Percentiles rank a stretch among this genome's conserved stretches.
Conservation (phyloP, 495 filamentous ascomycete species). For the Lasiosphaeria miniovina region DNA sequence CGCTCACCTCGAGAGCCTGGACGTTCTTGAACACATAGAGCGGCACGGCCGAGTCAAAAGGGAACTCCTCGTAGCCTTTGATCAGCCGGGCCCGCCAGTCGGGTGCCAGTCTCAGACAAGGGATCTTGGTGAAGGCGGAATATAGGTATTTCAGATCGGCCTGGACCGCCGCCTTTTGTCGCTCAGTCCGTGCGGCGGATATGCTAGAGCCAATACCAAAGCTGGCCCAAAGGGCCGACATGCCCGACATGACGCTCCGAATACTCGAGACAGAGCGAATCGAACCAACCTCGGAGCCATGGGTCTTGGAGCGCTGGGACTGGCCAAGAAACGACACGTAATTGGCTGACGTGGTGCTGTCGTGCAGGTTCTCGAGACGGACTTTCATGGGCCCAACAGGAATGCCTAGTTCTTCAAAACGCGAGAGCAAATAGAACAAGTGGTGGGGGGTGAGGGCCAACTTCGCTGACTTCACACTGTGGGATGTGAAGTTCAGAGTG, state of each 20-base stretch:
- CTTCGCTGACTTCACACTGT: constrained; percentile 81
- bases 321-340: constrained; percentile 95
- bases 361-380: constrained; percentile 88
- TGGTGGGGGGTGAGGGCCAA: constrained; percentile 95
- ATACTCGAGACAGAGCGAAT: constrained; percentile 96
- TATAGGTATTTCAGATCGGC: constrained; percentile 93
- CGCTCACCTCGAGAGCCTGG: constrained; percentile 85
- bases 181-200: constrained; percentile 74
- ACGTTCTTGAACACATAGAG: constrained; percentile 94
- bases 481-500: constrained; percentile 77
- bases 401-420: constrained; percentile 89
- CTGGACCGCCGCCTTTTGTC: constrained; percentile 77
- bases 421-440: constrained; percentile 90
- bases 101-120: constrained; percentile 80
- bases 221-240: constrained; percentile 88
- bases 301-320: constrained; percentile 68
- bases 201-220: constrained; percentile 75
- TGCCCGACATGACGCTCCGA: constrained; percentile 93
- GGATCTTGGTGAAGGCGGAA: constrained; percentile 97
- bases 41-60: constrained; percentile 96
- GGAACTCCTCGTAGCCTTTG: constrained; percentile 93
- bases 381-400: constrained; percentile 94
- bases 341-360: constrained; percentile 77
- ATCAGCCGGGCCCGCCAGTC: constrained; percentile 88
- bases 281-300: constrained; percentile 79